These are phyloP conservation scores for Talaromyces borbonicus DNA, from an alignment of 495 filamentous ascomycete species.

Conservation along the genomic window DNA sequence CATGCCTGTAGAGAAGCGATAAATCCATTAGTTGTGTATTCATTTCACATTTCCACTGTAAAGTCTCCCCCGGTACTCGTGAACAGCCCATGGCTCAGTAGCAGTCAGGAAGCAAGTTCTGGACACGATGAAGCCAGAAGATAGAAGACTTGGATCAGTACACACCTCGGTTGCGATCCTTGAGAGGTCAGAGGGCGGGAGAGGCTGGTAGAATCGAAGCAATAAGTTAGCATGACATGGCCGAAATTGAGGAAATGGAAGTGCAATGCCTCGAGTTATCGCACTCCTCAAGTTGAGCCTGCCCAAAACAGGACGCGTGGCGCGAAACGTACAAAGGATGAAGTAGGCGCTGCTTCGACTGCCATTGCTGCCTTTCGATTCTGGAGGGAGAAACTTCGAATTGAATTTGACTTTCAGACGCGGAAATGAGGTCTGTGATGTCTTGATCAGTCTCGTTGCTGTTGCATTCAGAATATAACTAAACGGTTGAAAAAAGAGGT, in stretches of 20 bases:
- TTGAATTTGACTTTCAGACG: background rate
- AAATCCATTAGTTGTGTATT: background rate
- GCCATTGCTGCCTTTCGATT: background rate
- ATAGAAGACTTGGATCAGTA: conserved; percentile 10
- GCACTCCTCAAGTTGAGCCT: background rate
- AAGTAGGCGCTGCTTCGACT: conserved; percentile 5
- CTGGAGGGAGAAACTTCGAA: background rate
- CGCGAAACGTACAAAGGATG: conserved; percentile 3
- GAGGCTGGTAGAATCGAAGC: conserved; percentile 43
- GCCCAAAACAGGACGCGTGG: background rate
- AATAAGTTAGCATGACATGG: background rate
- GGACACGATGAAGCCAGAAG: too few species aligned
- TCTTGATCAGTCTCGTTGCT: too few species aligned
- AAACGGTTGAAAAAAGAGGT: background rate
- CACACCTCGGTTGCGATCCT: conserved; percentile 77
- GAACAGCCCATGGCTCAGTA: too few species aligned
- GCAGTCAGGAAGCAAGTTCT: too few species aligned
- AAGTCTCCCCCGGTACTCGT: too few species aligned
- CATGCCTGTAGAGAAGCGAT: conserved; percentile 59
- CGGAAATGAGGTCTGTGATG: too few species aligned
- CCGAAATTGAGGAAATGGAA: background rate
- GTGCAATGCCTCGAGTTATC: too few species aligned
- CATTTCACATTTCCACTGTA: background rate
- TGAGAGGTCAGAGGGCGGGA: conserved; percentile 63
- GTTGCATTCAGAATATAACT: background rate